Percentiles rank a stretch among this genome's conserved stretches.
These are phyloP conservation scores for Gossypium lobatum DNA, from an alignment of 441 rosid species.

Conservation along the genomic window DNA sequence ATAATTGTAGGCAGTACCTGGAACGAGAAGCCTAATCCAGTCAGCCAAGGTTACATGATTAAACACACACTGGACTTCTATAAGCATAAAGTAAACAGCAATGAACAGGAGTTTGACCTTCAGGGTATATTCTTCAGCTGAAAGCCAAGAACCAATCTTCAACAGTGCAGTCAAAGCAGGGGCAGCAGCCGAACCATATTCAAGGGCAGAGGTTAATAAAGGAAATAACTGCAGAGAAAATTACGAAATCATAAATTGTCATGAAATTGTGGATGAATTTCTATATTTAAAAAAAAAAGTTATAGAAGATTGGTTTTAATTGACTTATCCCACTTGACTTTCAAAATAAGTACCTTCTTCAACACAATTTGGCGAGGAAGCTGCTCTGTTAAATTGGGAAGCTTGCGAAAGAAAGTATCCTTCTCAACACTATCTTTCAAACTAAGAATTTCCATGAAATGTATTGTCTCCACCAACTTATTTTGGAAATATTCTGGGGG, in stretches of 20 bases:
- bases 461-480: slow-evolving; percentile 99
- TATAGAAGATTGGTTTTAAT: neutral
- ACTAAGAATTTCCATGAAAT: slow-evolving; percentile 95
- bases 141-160: slow-evolving; percentile 93
- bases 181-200: slow-evolving; percentile 97
- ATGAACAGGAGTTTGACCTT: slow-evolving; percentile 46
- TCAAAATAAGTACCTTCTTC: slow-evolving; percentile 59
- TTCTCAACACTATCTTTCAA: slow-evolving; percentile 94
- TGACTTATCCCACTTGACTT: slow-evolving; percentile 12
- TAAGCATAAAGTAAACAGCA: neutral
- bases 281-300: neutral
- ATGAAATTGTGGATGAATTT: neutral
- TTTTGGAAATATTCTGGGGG: slow-evolving; percentile 94
- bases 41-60: slow-evolving; percentile 12
- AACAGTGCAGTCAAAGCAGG: slow-evolving; percentile 84
- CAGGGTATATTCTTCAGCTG: slow-evolving; percentile 74
- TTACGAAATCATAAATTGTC: neutral
- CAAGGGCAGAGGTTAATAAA: slow-evolving; percentile 32
- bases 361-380: slow-evolving; percentile 96
- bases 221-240: slow-evolving; percentile 44
- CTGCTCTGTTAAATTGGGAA: slow-evolving; percentile 94
- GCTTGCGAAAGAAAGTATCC: slow-evolving; percentile 96
- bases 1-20: slow-evolving; percentile 84
- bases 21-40: slow-evolving; percentile 20
- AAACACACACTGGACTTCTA: neutral